A percentile compares a stretch with the other conserved stretches of the same genome.
phyloP scores from a whole-genome alignment of 257 asterid species.

The Mitragyna speciosa region DNA sequence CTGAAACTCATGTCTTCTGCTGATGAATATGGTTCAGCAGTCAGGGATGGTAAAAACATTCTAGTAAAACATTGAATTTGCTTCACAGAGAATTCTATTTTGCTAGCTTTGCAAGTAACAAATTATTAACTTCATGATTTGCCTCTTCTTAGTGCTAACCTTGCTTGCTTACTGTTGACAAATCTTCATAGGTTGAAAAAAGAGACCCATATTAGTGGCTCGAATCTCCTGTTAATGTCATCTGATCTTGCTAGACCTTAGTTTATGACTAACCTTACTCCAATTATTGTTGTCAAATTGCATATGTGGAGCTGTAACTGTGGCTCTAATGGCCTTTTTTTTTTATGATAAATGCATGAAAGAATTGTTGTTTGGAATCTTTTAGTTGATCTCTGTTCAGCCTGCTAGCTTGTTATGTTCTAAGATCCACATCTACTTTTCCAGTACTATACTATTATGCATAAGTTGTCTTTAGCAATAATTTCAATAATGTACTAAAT shows the following conservation, averaged over 20 bases:
- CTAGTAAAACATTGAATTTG: neutral
- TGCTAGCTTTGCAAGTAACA: neutral
- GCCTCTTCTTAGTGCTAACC: conserved; percentile 8
- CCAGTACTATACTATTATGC: too few relatives aligned
- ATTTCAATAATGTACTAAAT: too few relatives aligned
- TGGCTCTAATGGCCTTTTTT: neutral
- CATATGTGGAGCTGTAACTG: neutral
- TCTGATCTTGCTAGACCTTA: neutral
- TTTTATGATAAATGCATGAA: neutral
- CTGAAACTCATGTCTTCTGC: conserved; percentile 27
- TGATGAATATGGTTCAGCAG: conserved; percentile 22
- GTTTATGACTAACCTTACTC: neutral
- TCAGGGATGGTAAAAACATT: conserved; percentile 2
- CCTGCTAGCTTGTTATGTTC: too few relatives aligned
- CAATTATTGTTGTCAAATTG: neutral
- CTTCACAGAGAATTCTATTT: neutral
- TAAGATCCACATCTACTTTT: too few relatives aligned
- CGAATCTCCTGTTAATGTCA: neutral
- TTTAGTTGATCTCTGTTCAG: neutral
- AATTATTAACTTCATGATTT: neutral
- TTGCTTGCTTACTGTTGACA: neutral
- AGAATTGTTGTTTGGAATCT: neutral
- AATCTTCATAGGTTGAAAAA: neutral
- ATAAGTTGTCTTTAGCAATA: too few relatives aligned
- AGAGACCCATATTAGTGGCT: neutral